Conservation (phyloP, 371 early-diverging fungal genomes). For the Lichtheimia corymbifera region DNA sequence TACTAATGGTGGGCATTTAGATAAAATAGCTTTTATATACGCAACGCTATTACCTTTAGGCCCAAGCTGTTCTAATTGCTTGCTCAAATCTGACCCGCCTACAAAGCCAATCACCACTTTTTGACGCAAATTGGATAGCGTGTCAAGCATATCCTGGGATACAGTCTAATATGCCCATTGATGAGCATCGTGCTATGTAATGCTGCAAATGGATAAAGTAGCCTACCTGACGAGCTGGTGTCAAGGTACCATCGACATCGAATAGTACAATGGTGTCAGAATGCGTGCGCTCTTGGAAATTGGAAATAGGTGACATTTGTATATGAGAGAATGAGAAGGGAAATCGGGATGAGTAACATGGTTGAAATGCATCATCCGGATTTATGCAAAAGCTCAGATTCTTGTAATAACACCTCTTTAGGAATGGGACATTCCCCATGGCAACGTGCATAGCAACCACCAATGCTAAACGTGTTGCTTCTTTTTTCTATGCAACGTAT, state of each 20-base stretch:
- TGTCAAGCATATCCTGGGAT: constrained; percentile 79
- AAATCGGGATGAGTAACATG: not conserved
- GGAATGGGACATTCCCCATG: too few relatives aligned
- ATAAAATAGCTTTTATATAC: too few relatives aligned
- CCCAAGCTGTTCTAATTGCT: constrained; percentile 99
- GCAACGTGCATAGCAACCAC: too few relatives aligned
- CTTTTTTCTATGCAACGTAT: too few relatives aligned
- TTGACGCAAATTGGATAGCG: constrained; percentile 83
- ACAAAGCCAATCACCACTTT: constrained; percentile 97
- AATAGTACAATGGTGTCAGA: constrained; percentile 93
- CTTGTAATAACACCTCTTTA: too few relatives aligned
- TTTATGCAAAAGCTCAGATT: too few relatives aligned
- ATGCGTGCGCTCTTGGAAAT: constrained; percentile 59
- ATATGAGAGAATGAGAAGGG: not conserved
- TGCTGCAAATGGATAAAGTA: not conserved
- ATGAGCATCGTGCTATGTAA: not conserved
- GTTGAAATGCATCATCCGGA: too few relatives aligned
- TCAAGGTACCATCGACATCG: constrained; percentile 99
- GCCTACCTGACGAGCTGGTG: constrained; percentile 89
- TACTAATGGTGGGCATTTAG: constrained; percentile 25
- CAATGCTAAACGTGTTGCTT: too few relatives aligned
- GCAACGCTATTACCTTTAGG: constrained; percentile 55
- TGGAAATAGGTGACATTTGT: constrained; percentile 26
- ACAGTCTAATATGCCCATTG: constrained; percentile 41
- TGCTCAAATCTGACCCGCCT: constrained; percentile 97